Percentiles rank a stretch among this genome's conserved stretches.
Conservation (phyloP, 108 stramenopile genomes). For the Fragilaria crotonensis region DNA sequence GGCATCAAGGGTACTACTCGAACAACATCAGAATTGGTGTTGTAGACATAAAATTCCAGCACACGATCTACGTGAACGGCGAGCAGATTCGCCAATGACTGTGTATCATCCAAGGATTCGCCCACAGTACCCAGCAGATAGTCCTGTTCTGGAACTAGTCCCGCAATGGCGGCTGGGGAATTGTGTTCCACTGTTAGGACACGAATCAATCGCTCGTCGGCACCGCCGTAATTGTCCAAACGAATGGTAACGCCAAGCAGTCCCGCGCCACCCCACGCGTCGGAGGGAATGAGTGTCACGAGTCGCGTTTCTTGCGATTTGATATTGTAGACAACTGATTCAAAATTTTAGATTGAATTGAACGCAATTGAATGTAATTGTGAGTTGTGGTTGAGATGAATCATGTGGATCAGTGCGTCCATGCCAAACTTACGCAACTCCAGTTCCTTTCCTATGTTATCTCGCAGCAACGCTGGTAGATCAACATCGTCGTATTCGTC, state of each 20-base stretch:
- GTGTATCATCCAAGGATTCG: conserved; percentile 39
- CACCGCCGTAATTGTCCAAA: conserved; percentile 85
- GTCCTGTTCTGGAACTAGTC: conserved; percentile 49
- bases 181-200: conserved; percentile 64
- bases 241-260: conserved; percentile 94
- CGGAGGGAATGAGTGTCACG: conserved; percentile 68
- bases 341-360: conserved; percentile 7
- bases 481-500: conserved; percentile 83
- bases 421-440: conserved; percentile 60
- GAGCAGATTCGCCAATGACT: conserved; percentile 60
- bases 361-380: conserved; percentile 12
- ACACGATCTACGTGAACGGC: conserved; percentile 63
- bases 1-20: conserved; percentile 86
- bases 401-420: background rate
- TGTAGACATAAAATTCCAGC: conserved; percentile 93
- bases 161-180: conserved; percentile 64
- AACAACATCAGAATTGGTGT: conserved; percentile 80
- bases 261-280: conserved; percentile 90
- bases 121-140: conserved; percentile 74
- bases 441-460: conserved; percentile 40
- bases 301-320: conserved; percentile 71
- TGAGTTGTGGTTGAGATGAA: background rate
- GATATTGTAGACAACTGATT: conserved; percentile 77
- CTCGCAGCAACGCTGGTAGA: conserved; percentile 50
- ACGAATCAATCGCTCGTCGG: conserved; percentile 77